Evolutionary conservation across 2,329 filamentous ascomycete species (phyloP).

Genomic region (Ophiocordyceps sinensis): DNA sequence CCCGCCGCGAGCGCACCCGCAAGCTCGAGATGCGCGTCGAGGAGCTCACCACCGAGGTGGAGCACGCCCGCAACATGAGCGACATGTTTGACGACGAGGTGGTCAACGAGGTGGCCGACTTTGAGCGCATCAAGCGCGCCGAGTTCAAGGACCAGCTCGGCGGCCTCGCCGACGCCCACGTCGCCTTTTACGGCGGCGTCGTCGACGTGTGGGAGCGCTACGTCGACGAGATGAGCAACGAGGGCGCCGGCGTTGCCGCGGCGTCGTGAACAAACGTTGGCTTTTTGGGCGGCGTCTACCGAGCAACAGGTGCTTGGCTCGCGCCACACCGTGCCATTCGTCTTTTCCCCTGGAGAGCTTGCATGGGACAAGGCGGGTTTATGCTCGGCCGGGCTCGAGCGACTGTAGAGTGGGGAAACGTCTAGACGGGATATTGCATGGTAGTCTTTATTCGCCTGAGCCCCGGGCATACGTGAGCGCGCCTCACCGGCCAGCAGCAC

Average conservation of each 20-base stretch:
- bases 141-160: constrained; percentile 86
- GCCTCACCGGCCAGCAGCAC: no score
- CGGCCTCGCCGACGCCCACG: constrained; percentile 68
- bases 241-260: constrained; percentile 22
- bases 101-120: constrained; percentile 80
- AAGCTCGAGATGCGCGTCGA: constrained; percentile 90
- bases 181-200: constrained; percentile 71
- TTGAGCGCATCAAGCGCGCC: constrained; percentile 88
- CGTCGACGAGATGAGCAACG: constrained; percentile 71
- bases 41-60: constrained; percentile 77
- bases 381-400: no score
- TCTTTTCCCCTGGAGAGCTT: no score
- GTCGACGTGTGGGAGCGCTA: constrained; percentile 81
- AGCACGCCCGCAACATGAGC: constrained; percentile 70
- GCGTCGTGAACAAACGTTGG: not conserved
- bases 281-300: no score
- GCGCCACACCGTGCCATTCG: no score
- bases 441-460: no score
- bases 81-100: constrained; percentile 96
- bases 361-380: no score
- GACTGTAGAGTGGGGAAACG: no score
- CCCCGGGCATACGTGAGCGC: no score
- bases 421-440: no score
- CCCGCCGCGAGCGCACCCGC: constrained; percentile 69
- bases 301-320: no score